A percentile compares a stretch with the other conserved stretches of the same genome.
phyloP scores from a whole-genome alignment of 1,284 basidiomycete species.

The Lentinus polychrous region DNA sequence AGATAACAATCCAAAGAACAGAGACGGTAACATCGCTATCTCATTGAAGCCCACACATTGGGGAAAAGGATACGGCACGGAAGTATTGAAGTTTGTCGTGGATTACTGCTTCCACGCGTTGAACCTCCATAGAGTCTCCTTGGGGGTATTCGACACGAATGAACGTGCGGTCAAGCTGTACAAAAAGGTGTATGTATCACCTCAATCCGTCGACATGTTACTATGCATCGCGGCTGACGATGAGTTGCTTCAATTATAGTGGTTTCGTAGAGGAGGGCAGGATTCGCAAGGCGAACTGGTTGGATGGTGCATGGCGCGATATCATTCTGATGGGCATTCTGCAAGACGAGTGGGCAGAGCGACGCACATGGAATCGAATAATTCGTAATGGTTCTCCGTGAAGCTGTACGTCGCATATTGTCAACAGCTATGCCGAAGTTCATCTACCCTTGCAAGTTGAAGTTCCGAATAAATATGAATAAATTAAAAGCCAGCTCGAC shows the following conservation, averaged over 20 bases:
- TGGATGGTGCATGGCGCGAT: conserved; percentile 9
- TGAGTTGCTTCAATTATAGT: conserved; percentile 6
- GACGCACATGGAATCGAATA: background rate
- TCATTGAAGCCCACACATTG: conserved; percentile 8
- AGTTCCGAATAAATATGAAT: too few species aligned
- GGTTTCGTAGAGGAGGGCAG: conserved; percentile 17
- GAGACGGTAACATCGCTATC: conserved; percentile 12
- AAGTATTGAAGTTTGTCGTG: conserved; percentile 12
- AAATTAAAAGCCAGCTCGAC: too few species aligned
- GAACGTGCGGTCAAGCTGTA: conserved; percentile 13
- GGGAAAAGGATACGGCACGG: conserved; percentile 15
- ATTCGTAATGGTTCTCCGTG: background rate
- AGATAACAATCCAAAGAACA: conserved; percentile 7
- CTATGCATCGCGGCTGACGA: background rate
- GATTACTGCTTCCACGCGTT: conserved; percentile 12
- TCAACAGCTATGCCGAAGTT: too few species aligned
- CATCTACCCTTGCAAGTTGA: too few species aligned
- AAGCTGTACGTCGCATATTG: too few species aligned
- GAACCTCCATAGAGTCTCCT: conserved; percentile 11
- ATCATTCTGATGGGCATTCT: conserved; percentile 15
- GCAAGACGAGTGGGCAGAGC: conserved; percentile 14
- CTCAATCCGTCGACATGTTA: background rate
- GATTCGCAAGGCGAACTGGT: conserved; percentile 5
- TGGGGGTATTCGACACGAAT: conserved; percentile 12
- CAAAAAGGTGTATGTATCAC: conserved; percentile 12